These are phyloP conservation scores for Haberlea rhodopensis DNA, from an alignment of 257 asterid genomes.

Conservation along the genomic window DNA sequence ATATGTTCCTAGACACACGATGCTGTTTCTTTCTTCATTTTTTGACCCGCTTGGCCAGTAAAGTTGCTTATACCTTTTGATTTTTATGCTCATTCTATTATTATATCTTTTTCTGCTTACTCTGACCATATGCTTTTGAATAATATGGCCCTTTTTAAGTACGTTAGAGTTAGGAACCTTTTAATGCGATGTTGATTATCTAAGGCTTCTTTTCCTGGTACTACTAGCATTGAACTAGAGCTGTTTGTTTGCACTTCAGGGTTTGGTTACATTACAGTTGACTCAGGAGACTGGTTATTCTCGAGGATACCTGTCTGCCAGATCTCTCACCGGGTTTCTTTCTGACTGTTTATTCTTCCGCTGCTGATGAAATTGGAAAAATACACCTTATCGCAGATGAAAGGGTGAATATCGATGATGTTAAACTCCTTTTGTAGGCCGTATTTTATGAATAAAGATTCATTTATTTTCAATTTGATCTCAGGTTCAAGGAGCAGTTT, in stretches of 20 bases:
- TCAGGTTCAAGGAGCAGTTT: slow-evolving; percentile 89
- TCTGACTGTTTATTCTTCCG: slow-evolving; percentile 80
- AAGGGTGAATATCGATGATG: slow-evolving; percentile 35
- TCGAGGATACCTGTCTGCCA: slow-evolving; percentile 73
- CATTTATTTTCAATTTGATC: slow-evolving; percentile 16
- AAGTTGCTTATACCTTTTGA: background rate
- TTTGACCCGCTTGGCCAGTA: background rate
- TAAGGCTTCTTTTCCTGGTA: slow-evolving; percentile 1
- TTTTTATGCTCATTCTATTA: background rate
- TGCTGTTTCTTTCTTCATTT: background rate
- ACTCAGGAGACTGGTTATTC: slow-evolving; percentile 57
- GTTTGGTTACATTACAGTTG: slow-evolving; percentile 73
- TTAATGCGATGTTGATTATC: background rate
- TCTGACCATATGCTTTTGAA: background rate
- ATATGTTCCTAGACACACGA: background rate
- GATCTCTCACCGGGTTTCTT: slow-evolving; percentile 85
- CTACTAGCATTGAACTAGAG: background rate
- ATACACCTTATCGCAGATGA: slow-evolving; percentile 75
- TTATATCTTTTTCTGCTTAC: slow-evolving; percentile 2
- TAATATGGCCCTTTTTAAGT: background rate
- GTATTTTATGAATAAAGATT: background rate
- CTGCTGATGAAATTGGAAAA: slow-evolving; percentile 90
- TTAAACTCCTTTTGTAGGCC: background rate
- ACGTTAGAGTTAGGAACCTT: too few relatives aligned
- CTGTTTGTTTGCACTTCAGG: slow-evolving; percentile 44